Conservation (phyloP, 2,329 filamentous ascomycete species). For the Saccharata proteae region DNA sequence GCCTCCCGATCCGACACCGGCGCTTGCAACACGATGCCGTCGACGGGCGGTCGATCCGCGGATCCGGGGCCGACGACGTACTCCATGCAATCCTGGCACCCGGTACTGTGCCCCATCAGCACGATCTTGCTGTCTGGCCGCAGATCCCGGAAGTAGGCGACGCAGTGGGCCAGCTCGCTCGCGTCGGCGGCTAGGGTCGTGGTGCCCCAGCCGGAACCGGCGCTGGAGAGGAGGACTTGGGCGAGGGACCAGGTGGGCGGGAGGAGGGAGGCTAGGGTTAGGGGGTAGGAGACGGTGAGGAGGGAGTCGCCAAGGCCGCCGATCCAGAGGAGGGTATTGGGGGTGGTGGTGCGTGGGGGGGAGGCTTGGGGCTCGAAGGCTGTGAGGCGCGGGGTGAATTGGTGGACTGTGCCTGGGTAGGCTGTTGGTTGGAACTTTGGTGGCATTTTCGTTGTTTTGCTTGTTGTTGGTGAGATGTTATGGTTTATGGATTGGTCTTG, state of each 20-base stretch:
- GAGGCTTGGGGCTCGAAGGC: conserved; percentile 30
- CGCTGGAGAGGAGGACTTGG: conserved; percentile 38
- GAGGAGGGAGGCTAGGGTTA: conserved; percentile 36
- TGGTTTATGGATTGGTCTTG: no score
- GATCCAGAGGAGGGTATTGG: conserved; percentile 47
- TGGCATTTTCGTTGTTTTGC: conserved; percentile 6
- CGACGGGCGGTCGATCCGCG: conserved; percentile 40
- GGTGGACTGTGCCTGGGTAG: conserved; percentile 29
- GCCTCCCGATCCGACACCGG: conserved; percentile 68
- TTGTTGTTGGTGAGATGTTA: no score
- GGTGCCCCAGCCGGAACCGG: conserved; percentile 44
- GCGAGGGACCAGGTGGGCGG: conserved; percentile 41
- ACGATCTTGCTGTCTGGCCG: conserved; percentile 42
- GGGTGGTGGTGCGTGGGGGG: conserved; percentile 13
- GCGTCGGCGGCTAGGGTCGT: conserved; percentile 42
- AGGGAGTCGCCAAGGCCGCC: conserved; percentile 60
- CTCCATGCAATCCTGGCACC: conserved; percentile 55
- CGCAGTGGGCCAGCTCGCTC: conserved; percentile 39
- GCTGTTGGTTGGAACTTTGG: conserved; percentile 11
- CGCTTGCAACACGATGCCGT: conserved; percentile 70
- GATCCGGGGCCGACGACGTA: conserved; percentile 35
- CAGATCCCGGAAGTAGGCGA: conserved; percentile 35
- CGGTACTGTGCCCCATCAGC: conserved; percentile 58
- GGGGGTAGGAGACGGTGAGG: conserved; percentile 49
- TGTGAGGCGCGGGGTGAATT: conserved; percentile 27